Evolutionary conservation across 108 stramenopile species (phyloP).

Genomic region (Fragilariopsis cylindrus): DNA sequence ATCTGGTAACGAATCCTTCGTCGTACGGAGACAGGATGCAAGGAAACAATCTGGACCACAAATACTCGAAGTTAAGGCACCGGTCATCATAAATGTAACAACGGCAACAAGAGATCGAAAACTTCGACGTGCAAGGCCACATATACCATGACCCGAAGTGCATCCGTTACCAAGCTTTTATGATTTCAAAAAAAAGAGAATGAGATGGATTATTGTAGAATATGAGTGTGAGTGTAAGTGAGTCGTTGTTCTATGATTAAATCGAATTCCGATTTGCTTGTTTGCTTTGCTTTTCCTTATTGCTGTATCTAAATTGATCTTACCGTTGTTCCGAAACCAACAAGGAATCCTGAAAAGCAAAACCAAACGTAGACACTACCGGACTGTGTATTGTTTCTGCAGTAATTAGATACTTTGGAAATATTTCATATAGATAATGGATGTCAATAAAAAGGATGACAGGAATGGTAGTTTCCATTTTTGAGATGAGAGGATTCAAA

Average conservation of each 20-base stretch:
- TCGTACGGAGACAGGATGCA: neutral
- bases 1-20: neutral
- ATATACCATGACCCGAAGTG: conserved; percentile 70
- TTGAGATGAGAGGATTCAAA: conserved; percentile 26
- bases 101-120: conserved; percentile 74
- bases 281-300: too few species aligned
- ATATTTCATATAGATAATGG: conserved; percentile 22
- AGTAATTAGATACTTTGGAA: conserved; percentile 13
- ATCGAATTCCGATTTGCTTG: too few species aligned
- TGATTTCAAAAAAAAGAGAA: too few species aligned
- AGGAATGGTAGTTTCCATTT: conserved; percentile 66
- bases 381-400: conserved; percentile 16
- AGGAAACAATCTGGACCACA: conserved; percentile 19
- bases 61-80: conserved; percentile 40
- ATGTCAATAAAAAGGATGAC: conserved; percentile 49
- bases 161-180: conserved; percentile 69
- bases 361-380: conserved; percentile 33
- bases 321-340: conserved; percentile 64
- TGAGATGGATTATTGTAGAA: too few species aligned
- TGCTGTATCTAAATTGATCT: neutral
- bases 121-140: conserved; percentile 82
- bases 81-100: conserved; percentile 72
- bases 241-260: too few species aligned
- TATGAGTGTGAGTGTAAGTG: too few species aligned
- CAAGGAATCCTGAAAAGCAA: conserved; percentile 60